Base-by-base conservation (phyloP, 1,284 basidiomycete species). In the Cerioporus squamosus region DNA sequence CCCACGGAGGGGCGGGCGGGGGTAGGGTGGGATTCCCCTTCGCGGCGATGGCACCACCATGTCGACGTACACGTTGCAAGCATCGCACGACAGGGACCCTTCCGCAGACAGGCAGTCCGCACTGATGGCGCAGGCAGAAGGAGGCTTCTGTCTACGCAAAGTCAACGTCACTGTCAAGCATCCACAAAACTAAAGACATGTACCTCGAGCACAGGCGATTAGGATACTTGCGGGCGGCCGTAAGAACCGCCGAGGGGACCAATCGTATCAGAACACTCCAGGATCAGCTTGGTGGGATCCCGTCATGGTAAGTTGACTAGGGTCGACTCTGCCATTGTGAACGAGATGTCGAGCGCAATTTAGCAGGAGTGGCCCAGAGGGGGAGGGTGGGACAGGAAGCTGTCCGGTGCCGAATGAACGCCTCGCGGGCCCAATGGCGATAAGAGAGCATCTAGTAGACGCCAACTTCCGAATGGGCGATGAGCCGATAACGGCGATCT, bases 351-450 rank as follows among this genome's bases (percentile, higher is more conserved):
- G n/a, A 22, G 40, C 15, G n/a, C n/a, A n/a, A 50, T 6, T 5
- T n/a, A 44, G 45, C 39, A 55, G 24, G 53, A 44, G 40, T 18
- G 55, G n/a, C 48, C 55, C 52, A 40, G 40, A 49, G 38, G 22
- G 20, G 2, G 31, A 26, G 46, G 55, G 55, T 57, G 61, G 50
- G 58, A 63, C 17, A 44, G 48, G 39, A 47, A 54, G 44, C 17
- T 29, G 52, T 15, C 59, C 62, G 62, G 62, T 59, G 62, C 62
- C 62, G 62, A 64, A 61, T 60, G 39, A 51, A 63, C 48, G 55
- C 45, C 50, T 36, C 45, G 53, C 46, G 42, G 29, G 24, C 29
- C 56, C 57, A 64, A 60, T 59, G 51, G 62, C 59, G 53, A 60
- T 53, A 58, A 58, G 20, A 51, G 62, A 59, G 62, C 57, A 23